These are phyloP conservation scores for Alternaria triticimaculans DNA, from an alignment of 2,329 filamentous ascomycete genomes.

Conservation along the genomic window DNA sequence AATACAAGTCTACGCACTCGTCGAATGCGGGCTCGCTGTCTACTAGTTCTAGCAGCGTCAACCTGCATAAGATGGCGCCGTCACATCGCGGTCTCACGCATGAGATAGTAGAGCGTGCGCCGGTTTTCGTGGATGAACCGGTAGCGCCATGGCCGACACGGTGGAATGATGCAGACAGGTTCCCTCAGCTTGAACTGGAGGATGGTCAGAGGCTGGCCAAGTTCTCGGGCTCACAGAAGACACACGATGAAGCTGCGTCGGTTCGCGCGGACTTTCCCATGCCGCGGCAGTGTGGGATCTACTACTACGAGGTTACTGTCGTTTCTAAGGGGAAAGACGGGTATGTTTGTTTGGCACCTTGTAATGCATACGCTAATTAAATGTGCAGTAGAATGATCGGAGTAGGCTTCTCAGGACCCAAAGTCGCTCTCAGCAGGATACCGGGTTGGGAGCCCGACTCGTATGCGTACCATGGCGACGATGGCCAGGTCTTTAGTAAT, in stretches of 20 bases:
- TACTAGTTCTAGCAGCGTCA: constrained; percentile 64
- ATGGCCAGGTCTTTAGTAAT: constrained; percentile 68
- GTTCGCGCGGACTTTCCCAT: constrained; percentile 86
- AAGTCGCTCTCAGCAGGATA: constrained; percentile 65
- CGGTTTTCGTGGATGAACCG: constrained; percentile 64
- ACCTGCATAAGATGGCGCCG: constrained; percentile 66
- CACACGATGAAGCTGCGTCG: constrained; percentile 76
- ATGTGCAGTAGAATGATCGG: constrained; percentile 54
- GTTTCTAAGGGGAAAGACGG: constrained; percentile 71
- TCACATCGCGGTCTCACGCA: constrained; percentile 80
- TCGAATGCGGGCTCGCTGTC: constrained; percentile 57
- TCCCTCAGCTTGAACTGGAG: constrained; percentile 73
- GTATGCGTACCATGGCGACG: constrained; percentile 72
- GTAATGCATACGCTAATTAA: constrained; percentile 25
- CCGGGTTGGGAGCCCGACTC: constrained; percentile 71
- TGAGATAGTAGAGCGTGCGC: constrained; percentile 80
- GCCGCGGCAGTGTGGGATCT: constrained; percentile 88
- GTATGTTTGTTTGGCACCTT: constrained; percentile 55
- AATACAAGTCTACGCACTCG: constrained; percentile 51
- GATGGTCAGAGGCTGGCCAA: constrained; percentile 75
- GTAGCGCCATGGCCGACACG: constrained; percentile 77
- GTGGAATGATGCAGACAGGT: constrained; percentile 84
- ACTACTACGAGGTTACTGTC: constrained; percentile 84
- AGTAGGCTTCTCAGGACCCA: constrained; percentile 66
- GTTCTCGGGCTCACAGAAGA: constrained; percentile 63